These are phyloP conservation scores for Diaporthe caulivora DNA, from an alignment of 2,329 filamentous ascomycete species.

Conservation along the genomic window DNA sequence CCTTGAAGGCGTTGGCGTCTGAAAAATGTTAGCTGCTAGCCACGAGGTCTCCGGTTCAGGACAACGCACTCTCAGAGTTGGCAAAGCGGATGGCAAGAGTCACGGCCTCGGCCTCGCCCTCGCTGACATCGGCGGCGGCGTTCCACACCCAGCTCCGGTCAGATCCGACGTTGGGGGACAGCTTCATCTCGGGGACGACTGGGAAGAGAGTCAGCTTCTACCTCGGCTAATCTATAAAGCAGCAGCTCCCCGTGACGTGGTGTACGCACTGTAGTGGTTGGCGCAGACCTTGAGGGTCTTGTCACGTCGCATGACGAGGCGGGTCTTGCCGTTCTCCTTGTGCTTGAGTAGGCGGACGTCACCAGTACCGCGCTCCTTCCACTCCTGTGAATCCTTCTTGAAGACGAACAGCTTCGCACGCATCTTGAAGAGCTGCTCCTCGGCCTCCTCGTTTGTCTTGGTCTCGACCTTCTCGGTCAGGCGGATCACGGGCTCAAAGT, in stretches of 20 bases:
- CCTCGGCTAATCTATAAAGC: too few species aligned
- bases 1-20: constrained; percentile 99
- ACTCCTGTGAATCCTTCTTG: constrained; percentile 90
- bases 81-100: constrained; percentile 97
- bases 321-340: constrained; percentile 97
- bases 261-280: constrained; percentile 93
- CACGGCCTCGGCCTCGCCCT: constrained; percentile 95
- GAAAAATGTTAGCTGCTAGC: constrained; percentile 46
- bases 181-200: constrained; percentile 99
- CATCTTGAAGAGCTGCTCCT: constrained; percentile 99
- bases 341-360: constrained; percentile 98
- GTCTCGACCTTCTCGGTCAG: constrained; percentile 96
- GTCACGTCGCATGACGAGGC: constrained; percentile 98
- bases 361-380: constrained; percentile 99
- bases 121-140: constrained; percentile 95
- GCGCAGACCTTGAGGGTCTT: constrained; percentile 99
- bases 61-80: constrained; percentile 90
- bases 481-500: constrained; percentile 97
- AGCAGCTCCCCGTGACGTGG: not conserved
- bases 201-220: constrained; percentile 33
- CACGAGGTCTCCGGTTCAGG: not conserved
- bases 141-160: constrained; percentile 99
- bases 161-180: constrained; percentile 96
- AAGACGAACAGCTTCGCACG: constrained; percentile 99
- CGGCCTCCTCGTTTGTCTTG: constrained; percentile 98